These are phyloP conservation scores for Aureobasidium melanogenum DNA, from an alignment of 2,329 filamentous ascomycete species.

Conservation along the genomic window DNA sequence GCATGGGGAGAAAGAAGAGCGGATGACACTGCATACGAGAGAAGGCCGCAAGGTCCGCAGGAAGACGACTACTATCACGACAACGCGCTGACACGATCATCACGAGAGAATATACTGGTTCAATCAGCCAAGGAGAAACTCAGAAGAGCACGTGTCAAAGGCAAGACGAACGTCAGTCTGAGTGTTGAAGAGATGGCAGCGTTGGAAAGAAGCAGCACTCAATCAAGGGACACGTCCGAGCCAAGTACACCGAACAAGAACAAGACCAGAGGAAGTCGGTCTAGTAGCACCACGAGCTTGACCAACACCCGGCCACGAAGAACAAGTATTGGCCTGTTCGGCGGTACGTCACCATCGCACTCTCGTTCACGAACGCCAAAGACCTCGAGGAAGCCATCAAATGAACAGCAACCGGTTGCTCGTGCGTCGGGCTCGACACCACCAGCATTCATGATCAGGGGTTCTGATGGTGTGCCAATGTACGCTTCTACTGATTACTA, in stretches of 20 bases:
- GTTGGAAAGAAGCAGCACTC: slow-evolving; percentile 50
- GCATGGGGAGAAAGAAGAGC: slow-evolving; percentile 29
- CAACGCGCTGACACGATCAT: slow-evolving; percentile 26
- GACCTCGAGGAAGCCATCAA: slow-evolving; percentile 16
- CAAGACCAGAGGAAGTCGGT: slow-evolving; percentile 23
- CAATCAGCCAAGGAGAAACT: slow-evolving; percentile 74
- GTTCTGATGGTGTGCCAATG: slow-evolving; percentile 38
- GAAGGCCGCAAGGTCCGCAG: slow-evolving; percentile 38
- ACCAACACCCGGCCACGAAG: slow-evolving; percentile 27
- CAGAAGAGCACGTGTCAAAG: slow-evolving; percentile 64
- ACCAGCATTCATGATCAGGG: slow-evolving; percentile 39
- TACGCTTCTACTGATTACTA: slow-evolving; percentile 30
- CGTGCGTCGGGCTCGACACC: slow-evolving; percentile 17
- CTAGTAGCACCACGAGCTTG: slow-evolving; percentile 29
- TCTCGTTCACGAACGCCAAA: slow-evolving; percentile 24
- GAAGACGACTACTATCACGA: slow-evolving; percentile 21
- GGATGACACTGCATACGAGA: slow-evolving; percentile 35
- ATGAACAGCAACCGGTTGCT: slow-evolving; percentile 21
- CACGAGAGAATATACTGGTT: slow-evolving; percentile 66
- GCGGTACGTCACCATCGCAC: slow-evolving; percentile 22
- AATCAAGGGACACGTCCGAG: slow-evolving; percentile 13
- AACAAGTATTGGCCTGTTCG: slow-evolving; percentile 23
- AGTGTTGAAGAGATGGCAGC: slow-evolving; percentile 73
- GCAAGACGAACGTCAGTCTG: slow-evolving; percentile 70
- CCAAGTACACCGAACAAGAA: slow-evolving; percentile 19